A percentile compares a stretch with the other conserved stretches of the same genome.
Evolutionary conservation across 2,329 filamentous ascomycete species (phyloP).

Genomic region (Curvularia lunata): DNA sequence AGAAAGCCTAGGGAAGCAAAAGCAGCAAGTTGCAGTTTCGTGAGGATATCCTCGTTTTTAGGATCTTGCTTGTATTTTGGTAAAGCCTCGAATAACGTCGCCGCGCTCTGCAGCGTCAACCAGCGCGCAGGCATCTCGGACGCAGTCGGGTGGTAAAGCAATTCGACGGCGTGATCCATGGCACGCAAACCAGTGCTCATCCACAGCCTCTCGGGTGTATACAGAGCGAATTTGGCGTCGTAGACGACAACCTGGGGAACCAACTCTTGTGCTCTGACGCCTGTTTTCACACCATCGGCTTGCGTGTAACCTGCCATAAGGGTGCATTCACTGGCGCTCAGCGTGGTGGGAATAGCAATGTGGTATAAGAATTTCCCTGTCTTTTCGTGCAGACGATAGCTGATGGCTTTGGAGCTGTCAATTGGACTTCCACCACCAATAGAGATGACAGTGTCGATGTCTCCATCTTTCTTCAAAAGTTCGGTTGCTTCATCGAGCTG

Average conservation of each 20-base stretch:
- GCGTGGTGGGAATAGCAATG: constrained; percentile 50
- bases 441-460: constrained; percentile 62
- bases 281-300: constrained; percentile 57
- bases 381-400: constrained; percentile 45
- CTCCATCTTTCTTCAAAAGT: constrained; percentile 52
- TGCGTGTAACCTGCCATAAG: constrained; percentile 60
- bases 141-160: constrained; percentile 60
- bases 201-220: constrained; percentile 60
- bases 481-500: constrained; percentile 60
- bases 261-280: constrained; percentile 52
- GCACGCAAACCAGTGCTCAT: constrained; percentile 60
- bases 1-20: constrained; percentile 60
- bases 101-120: constrained; percentile 54
- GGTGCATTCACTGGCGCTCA: constrained; percentile 62
- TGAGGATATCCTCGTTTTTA: constrained; percentile 57
- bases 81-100: constrained; percentile 56
- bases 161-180: constrained; percentile 63
- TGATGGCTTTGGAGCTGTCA: constrained; percentile 53
- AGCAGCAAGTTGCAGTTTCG: constrained; percentile 59
- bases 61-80: constrained; percentile 55
- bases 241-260: constrained; percentile 60
- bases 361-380: constrained; percentile 46
- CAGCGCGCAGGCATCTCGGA: constrained; percentile 59
- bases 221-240: constrained; percentile 57
- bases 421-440: constrained; percentile 64